A percentile compares a stretch with the other conserved stretches of the same genome.
Evolutionary conservation across 768 basidiomycete species (phyloP).

Genomic region (Lactifluus subvellereus): DNA sequence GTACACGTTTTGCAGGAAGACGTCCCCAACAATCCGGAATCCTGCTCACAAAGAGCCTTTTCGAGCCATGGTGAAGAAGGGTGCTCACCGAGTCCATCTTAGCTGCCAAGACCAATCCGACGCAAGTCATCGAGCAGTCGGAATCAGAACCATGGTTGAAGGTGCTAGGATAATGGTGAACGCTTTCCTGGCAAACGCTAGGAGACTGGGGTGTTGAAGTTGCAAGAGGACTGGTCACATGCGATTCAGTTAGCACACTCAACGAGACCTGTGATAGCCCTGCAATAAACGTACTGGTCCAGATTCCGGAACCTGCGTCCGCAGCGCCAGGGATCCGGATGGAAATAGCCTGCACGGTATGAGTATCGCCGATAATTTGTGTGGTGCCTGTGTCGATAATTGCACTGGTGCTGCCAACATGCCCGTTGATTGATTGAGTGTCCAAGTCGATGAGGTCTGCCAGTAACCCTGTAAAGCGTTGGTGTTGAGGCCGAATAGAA

Average conservation of each 20-base stretch:
- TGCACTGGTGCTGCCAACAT: slow-evolving; percentile 15
- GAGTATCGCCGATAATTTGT: slow-evolving; percentile 25
- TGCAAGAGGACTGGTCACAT: neutral
- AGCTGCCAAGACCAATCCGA: neutral
- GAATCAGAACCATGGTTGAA: neutral
- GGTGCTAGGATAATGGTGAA: neutral
- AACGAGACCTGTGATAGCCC: neutral
- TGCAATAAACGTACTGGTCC: neutral
- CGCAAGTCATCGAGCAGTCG: neutral
- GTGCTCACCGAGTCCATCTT: neutral
- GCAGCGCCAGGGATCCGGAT: neutral
- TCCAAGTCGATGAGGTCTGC: slow-evolving; percentile 22
- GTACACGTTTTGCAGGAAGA: neutral
- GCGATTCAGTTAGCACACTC: neutral
- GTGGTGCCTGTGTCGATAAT: slow-evolving; percentile 30
- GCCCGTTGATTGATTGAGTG: slow-evolving; percentile 24
- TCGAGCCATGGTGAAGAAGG: neutral
- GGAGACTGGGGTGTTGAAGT: neutral
- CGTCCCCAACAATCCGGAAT: neutral
- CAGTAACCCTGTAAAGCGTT: neutral
- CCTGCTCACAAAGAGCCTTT: neutral
- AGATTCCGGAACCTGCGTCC: neutral
- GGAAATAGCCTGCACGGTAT: neutral
- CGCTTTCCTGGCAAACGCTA: neutral
- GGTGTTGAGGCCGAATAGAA: slow-evolving; percentile 27